These are phyloP conservation scores for Curvularia eragrostidis DNA, from an alignment of 2,329 filamentous ascomycete species.

Conservation along the genomic window DNA sequence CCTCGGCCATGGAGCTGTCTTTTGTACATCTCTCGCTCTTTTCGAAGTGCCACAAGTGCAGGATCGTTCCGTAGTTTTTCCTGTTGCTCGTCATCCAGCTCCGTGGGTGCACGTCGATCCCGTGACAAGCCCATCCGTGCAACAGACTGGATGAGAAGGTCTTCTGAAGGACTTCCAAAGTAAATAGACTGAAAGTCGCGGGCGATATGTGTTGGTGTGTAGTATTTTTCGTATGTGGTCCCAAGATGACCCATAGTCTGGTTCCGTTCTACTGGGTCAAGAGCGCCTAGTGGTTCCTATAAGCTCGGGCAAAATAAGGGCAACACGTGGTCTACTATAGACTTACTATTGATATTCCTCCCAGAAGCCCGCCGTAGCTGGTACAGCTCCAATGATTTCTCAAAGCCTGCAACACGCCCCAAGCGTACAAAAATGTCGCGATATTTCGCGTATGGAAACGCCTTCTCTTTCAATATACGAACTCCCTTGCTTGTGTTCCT, in stretches of 20 bases:
- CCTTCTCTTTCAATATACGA: constrained; percentile 14
- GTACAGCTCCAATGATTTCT: constrained; percentile 26
- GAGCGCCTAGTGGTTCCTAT: constrained; percentile 15
- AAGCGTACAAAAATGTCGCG: constrained; percentile 25
- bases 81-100: constrained; percentile 22
- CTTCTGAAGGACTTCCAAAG: constrained; percentile 24
- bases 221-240: constrained; percentile 25
- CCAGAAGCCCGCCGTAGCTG: constrained; percentile 23
- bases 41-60: constrained; percentile 16
- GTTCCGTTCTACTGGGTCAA: constrained; percentile 16
- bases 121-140: constrained; percentile 20
- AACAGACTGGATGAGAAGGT: constrained; percentile 26
- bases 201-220: constrained; percentile 25
- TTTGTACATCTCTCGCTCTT: constrained; percentile 19
- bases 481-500: constrained; percentile 15
- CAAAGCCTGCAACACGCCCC: constrained; percentile 24
- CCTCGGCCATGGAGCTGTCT: constrained; percentile 18
- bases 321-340: too few species aligned
- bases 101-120: constrained; percentile 22
- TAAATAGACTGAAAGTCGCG: constrained; percentile 26
- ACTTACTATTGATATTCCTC: constrained; percentile 28
- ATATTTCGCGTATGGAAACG: constrained; percentile 28
- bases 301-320: constrained; percentile 10
- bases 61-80: constrained; percentile 21
- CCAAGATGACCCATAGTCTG: constrained; percentile 24